Conservation (phyloP, 352 stramenopile genomes). For the Phytophthora niederhauseri region DNA sequence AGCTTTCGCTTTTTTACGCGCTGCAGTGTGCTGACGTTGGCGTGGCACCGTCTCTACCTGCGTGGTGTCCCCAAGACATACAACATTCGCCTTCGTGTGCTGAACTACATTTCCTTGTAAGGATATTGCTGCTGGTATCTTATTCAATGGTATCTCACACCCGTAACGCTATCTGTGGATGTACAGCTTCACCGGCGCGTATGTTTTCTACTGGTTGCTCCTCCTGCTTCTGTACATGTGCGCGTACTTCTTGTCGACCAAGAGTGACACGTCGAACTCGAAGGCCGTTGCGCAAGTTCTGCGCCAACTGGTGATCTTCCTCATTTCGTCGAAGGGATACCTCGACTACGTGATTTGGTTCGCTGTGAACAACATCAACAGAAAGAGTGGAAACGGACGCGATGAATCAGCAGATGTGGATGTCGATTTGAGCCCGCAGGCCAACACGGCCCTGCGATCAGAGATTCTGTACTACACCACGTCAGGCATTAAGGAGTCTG, state of each 20-base stretch:
- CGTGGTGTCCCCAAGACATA: conserved; percentile 89
- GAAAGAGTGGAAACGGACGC: conserved; percentile 48
- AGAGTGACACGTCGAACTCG: conserved; percentile 62
- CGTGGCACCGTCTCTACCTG: conserved; percentile 85
- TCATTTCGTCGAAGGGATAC: conserved; percentile 86
- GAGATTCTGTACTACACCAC: conserved; percentile 93
- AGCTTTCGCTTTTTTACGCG: background rate
- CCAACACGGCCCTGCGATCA: conserved; percentile 87
- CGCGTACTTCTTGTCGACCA: conserved; percentile 87
- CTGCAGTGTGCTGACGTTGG: conserved; percentile 73
- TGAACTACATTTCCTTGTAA: conserved; percentile 91
- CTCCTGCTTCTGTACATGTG: conserved; percentile 90
- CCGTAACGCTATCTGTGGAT: background rate
- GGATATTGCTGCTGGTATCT: conserved; percentile 14
- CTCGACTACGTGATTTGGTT: conserved; percentile 93
- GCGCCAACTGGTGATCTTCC: conserved; percentile 82
- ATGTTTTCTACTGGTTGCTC: conserved; percentile 91
- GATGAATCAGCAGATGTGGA: conserved; percentile 81
- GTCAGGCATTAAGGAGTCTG: conserved; percentile 88
- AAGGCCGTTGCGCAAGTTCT: conserved; percentile 73
- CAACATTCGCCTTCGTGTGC: conserved; percentile 88
- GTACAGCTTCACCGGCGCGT: conserved; percentile 79
- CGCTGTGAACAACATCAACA: conserved; percentile 88
- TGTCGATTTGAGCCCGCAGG: conserved; percentile 85
- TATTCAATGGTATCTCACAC: conserved; percentile 6